These are phyloP conservation scores for Sphaceloma murrayae DNA, from an alignment of 2,329 filamentous ascomycete genomes.

Conservation along the genomic window DNA sequence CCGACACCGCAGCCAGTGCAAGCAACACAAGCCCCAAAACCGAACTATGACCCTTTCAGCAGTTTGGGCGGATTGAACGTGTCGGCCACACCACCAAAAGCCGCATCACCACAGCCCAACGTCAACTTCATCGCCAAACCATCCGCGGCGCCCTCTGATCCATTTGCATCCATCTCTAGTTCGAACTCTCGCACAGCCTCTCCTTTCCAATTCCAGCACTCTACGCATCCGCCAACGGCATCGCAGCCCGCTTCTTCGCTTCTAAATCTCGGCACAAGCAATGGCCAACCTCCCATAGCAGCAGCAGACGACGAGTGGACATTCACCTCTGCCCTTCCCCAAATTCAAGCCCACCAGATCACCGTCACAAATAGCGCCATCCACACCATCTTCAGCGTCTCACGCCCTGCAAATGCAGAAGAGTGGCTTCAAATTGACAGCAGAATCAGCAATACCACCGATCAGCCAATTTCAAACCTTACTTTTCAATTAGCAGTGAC, in stretches of 20 bases:
- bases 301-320: slow-evolving; percentile 21
- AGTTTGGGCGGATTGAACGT: slow-evolving; percentile 37
- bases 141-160: slow-evolving; percentile 38
- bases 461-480: slow-evolving; percentile 62
- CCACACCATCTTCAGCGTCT: slow-evolving; percentile 63
- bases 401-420: slow-evolving; percentile 44
- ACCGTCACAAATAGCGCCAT: slow-evolving; percentile 61
- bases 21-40: slow-evolving; percentile 37
- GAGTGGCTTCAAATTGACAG: slow-evolving; percentile 61
- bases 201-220: slow-evolving; percentile 41
- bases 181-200: slow-evolving; percentile 42
- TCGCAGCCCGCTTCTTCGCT: slow-evolving; percentile 12
- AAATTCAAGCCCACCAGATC: slow-evolving; percentile 49
- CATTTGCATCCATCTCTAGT: slow-evolving; percentile 50
- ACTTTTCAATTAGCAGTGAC: slow-evolving; percentile 91
- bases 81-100: slow-evolving; percentile 40
- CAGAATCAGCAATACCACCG: slow-evolving; percentile 73
- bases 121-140: slow-evolving; percentile 27
- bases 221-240: slow-evolving; percentile 29
- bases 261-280: slow-evolving; percentile 23
- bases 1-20: slow-evolving; percentile 26
- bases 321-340: slow-evolving; percentile 17
- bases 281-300: slow-evolving; percentile 28
- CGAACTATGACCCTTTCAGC: slow-evolving; percentile 50
- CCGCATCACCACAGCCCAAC: slow-evolving; percentile 40